These are phyloP conservation scores for Pseudozyma thailandica DNA, from an alignment of 1,284 basidiomycete genomes.

Conservation along the genomic window DNA sequence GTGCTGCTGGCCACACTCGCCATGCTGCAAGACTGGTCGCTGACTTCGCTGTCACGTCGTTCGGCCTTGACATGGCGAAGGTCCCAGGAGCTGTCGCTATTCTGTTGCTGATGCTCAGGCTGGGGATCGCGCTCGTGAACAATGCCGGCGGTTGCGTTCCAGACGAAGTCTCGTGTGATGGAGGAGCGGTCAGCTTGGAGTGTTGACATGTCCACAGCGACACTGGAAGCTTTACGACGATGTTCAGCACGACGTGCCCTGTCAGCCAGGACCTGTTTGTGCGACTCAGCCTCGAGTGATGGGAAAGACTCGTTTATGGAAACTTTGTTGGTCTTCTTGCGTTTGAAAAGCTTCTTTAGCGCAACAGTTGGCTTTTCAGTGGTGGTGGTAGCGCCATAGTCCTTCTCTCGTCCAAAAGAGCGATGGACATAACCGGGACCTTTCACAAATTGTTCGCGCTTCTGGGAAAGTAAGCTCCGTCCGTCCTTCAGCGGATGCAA, in stretches of 20 bases:
- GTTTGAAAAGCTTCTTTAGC: slow-evolving; percentile 15
- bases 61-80: slow-evolving; percentile 1
- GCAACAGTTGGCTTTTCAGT: slow-evolving; percentile 1
- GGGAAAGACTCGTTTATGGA: slow-evolving; percentile 47
- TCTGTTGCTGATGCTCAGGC: background rate
- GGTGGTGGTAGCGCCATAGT: slow-evolving; percentile 9
- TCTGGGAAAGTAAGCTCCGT: slow-evolving; percentile 19
- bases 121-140: slow-evolving; percentile 24
- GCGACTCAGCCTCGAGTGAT: slow-evolving; percentile 40
- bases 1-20: slow-evolving; percentile 33
- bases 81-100: slow-evolving; percentile 10
- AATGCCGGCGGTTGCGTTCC: slow-evolving; percentile 18
- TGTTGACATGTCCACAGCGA: slow-evolving; percentile 35
- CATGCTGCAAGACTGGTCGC: slow-evolving; percentile 22
- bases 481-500: slow-evolving; percentile 21
- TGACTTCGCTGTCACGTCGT: slow-evolving; percentile 21
- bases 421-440: slow-evolving; percentile 4
- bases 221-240: slow-evolving; percentile 13
- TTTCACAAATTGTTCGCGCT: slow-evolving; percentile 10
- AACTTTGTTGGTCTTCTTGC: slow-evolving; percentile 11
- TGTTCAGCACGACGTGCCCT: slow-evolving; percentile 31
- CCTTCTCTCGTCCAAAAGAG: slow-evolving; percentile 4
- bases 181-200: slow-evolving; percentile 4
- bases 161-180: slow-evolving; percentile 33
- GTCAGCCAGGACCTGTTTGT: slow-evolving; percentile 38